Evolutionary conservation across 108 stramenopile genomes (phyloP).

Genomic region (Ochromonas danica): DNA sequence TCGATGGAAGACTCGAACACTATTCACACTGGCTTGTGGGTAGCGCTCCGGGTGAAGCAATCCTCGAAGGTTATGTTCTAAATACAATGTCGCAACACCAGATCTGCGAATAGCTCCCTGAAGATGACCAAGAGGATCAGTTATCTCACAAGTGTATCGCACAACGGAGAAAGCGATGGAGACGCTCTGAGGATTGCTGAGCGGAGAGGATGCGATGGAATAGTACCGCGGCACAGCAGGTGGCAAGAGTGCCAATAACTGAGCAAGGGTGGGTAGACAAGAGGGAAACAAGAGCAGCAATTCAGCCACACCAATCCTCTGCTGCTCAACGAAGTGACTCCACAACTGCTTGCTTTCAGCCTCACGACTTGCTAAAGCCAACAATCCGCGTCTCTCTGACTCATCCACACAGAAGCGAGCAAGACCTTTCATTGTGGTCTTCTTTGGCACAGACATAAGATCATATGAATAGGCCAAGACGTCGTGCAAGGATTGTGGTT

Average conservation of each 20-base stretch:
- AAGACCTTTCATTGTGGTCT: conserved; percentile 59
- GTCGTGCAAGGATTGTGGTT: conserved; percentile 63
- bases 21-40: background rate
- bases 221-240: conserved; percentile 81
- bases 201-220: conserved; percentile 80
- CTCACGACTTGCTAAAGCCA: conserved; percentile 43
- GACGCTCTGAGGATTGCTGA: conserved; percentile 51
- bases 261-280: conserved; percentile 65
- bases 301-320: conserved; percentile 70
- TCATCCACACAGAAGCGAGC: conserved; percentile 64
- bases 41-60: background rate
- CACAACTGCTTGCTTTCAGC: conserved; percentile 43
- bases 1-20: background rate
- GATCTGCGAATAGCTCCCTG: background rate
- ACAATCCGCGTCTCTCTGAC: conserved; percentile 58
- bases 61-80: no score
- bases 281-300: conserved; percentile 80
- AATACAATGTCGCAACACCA: background rate
- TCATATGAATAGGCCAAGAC: conserved; percentile 65
- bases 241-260: conserved; percentile 66
- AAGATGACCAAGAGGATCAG: background rate
- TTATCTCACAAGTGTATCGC: conserved; percentile 53
- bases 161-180: conserved; percentile 85
- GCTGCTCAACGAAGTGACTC: conserved; percentile 63
- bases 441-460: conserved; percentile 70